These are phyloP conservation scores for Pleurostoma richardsiae DNA, from an alignment of 2,329 filamentous ascomycete genomes.

Conservation along the genomic window DNA sequence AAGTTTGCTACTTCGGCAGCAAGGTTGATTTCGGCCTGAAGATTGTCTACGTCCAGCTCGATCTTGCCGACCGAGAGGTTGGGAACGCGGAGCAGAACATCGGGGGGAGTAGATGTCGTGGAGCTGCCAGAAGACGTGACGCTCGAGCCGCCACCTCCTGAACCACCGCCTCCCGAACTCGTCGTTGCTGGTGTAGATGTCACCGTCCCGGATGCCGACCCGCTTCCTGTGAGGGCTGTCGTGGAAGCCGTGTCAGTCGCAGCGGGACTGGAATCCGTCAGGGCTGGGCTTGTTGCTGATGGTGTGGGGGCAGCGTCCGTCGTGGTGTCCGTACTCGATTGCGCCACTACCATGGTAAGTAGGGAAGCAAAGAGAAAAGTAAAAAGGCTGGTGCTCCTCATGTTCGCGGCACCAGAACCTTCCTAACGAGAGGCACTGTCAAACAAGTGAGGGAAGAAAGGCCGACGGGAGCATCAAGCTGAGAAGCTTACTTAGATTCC, in stretches of 20 bases:
- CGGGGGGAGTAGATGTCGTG: conserved; percentile 36
- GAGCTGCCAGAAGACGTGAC: conserved; percentile 11
- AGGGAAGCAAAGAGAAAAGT: conserved; percentile 24
- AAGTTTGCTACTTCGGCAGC: conserved; percentile 55
- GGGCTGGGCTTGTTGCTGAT: conserved; percentile 8
- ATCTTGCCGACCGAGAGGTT: conserved; percentile 54
- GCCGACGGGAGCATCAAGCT: not conserved
- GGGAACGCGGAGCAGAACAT: conserved; percentile 54
- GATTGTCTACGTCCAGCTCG: conserved; percentile 54
- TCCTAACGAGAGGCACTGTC: not conserved
- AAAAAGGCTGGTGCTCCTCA: conserved; percentile 12
- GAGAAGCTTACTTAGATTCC: too few relatives aligned
- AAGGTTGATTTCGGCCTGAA: conserved; percentile 54
- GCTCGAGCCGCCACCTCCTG: conserved; percentile 13
- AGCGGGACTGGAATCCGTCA: not conserved
- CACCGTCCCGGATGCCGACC: conserved; percentile 5
- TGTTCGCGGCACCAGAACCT: conserved; percentile 4
- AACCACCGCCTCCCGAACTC: conserved; percentile 4
- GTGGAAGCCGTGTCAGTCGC: conserved; percentile 9
- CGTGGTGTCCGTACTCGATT: conserved; percentile 19
- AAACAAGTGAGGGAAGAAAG: not conserved
- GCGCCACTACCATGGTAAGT: conserved; percentile 20
- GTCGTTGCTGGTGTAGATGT: conserved; percentile 9
- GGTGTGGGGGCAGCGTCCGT: conserved; percentile 12
- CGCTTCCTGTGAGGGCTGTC: conserved; percentile 8